phyloP scores from a whole-genome alignment of 768 basidiomycete species.

The Lactifluus piperatus region DNA sequence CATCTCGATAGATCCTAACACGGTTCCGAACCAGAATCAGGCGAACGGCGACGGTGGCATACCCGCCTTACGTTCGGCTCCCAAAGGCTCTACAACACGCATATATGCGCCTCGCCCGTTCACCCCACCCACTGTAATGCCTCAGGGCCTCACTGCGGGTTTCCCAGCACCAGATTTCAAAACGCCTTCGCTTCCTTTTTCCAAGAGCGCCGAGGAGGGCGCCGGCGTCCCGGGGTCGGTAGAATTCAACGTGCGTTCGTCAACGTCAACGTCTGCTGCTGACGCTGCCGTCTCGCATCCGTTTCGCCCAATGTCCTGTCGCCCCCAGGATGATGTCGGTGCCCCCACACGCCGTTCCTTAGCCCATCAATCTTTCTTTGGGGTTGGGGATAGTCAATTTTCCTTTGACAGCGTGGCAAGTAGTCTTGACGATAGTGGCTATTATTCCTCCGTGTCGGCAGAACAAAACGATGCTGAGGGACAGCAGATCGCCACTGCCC shows the following conservation, averaged over 20 bases:
- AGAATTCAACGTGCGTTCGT: background rate
- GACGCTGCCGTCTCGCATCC: background rate
- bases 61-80: background rate
- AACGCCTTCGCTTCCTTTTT: constrained; percentile 6
- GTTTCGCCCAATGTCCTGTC: constrained; percentile 2
- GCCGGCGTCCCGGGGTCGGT: background rate
- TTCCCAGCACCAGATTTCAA: constrained; percentile 9
- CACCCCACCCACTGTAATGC: background rate
- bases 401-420: background rate
- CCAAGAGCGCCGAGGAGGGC: background rate
- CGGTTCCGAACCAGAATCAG: background rate
- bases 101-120: constrained; percentile 17
- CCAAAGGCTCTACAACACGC: background rate
- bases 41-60: background rate
- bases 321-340: background rate
- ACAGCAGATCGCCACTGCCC: background rate
- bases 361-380: background rate
- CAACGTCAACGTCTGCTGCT: background rate
- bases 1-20: background rate
- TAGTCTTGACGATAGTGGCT: constrained; percentile 12
- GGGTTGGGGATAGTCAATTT: background rate
- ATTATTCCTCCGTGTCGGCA: constrained; percentile 11
- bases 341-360: background rate
- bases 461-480: constrained; percentile 3
- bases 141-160: background rate